Base-by-base conservation (phyloP, 108 stramenopile genomes). In the Pseudonitzschia delicatissima region DNA sequence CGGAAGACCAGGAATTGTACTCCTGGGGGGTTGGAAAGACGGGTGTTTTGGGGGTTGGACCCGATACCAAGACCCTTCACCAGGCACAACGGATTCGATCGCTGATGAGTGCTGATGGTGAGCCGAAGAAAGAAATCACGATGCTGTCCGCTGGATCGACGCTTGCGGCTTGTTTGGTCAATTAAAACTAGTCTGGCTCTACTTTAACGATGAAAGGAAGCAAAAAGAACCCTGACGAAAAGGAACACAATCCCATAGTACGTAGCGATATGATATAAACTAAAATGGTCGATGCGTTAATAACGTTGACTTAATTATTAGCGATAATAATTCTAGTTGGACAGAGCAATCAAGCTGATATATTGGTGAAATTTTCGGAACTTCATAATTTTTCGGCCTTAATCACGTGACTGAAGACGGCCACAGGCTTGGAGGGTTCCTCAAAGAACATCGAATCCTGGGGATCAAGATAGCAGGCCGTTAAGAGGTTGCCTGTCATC, bases 381-480 rank as follows among this genome's bases (percentile, higher is more conserved):
- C n/a, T n/a, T n/a, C n/a, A n/a, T n/a, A 57, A 4, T 45, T 51
- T 64, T 37, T 35, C 27, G n/a, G 50, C 89, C 44, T 58, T 69
- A 17, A 91, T 63, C 27, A 83, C 63, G 74, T 90, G 89, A 55
- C 77, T 79, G 49, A 87, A 91, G 6, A 91, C 82, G 13, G 81
- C 84, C 51, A 92, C 91, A 9, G 91, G 91, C 55, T 78, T 84
- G 33, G 77, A 78, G 28, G 91, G 87, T 63, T 92, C 91, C 9
- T 92, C 77, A 69, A 92, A 92, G 61, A 88, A 92, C 73, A 88
- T 64, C 5, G 81, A 34, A 80, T 92, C 91, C 68, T 87, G 86
- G 0, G 91, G 86, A 74, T 92, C 91, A 47, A 92, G 68, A 68
- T 87, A 92, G 33, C 66, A 79, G 7, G 87, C 86, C 44, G 87